Conservation (phyloP, 2,329 filamentous ascomycete species). For the Leptographium lundbergii region DNA sequence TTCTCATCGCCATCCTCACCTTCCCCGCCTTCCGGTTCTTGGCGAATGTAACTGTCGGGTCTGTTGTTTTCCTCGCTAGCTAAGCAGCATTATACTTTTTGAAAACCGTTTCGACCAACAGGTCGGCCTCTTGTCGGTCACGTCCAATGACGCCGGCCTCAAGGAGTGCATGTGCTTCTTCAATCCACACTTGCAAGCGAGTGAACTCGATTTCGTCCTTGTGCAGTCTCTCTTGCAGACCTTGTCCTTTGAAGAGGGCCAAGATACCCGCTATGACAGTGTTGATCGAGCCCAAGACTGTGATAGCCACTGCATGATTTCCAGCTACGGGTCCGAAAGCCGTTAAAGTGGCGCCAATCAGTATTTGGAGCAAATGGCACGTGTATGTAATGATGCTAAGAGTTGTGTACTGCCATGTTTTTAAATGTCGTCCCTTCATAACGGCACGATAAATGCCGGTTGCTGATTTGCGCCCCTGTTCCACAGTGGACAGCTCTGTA, state of each 20-base stretch:
- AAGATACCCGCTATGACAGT: conserved; percentile 50
- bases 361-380: conserved; percentile 30
- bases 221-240: conserved; percentile 32
- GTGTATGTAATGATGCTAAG: conserved; percentile 27
- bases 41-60: conserved; percentile 7
- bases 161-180: conserved; percentile 35
- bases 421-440: conserved; percentile 20
- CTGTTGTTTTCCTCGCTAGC: conserved; percentile 11
- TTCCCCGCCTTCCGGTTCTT: conserved; percentile 4
- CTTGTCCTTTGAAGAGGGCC: conserved; percentile 40
- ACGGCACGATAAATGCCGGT: conserved; percentile 29
- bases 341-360: conserved; percentile 34
- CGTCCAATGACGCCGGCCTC: conserved; percentile 28
- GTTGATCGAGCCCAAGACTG: conserved; percentile 47
- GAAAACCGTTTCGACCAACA: conserved; percentile 28
- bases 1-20: not conserved
- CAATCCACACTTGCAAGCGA: conserved; percentile 38
- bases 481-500: conserved; percentile 17
- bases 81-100: conserved; percentile 19
- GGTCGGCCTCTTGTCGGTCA: conserved; percentile 27
- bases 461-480: conserved; percentile 21
- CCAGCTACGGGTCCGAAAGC: conserved; percentile 31
- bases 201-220: conserved; percentile 33
- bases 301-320: conserved; percentile 38
- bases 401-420: conserved; percentile 20